Evolutionary conservation across 139 green algal species (phyloP).

Genomic region (Yamagishiella unicocca): DNA sequence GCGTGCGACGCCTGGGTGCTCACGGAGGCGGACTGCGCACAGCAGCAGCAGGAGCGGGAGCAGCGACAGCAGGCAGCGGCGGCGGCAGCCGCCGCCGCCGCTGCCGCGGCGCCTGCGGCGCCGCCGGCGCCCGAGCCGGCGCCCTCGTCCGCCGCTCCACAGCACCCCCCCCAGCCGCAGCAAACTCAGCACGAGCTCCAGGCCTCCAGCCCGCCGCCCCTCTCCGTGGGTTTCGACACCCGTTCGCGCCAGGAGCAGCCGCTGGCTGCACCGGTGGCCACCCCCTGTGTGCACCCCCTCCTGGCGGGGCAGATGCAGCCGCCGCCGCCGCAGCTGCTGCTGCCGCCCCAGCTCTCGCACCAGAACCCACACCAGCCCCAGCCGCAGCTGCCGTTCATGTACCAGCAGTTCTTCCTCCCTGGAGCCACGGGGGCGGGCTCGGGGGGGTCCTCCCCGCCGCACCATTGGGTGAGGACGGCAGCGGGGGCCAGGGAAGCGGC

Average conservation of each 20-base stretch:
- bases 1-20: constrained; percentile 40
- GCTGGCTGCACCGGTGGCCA: no score
- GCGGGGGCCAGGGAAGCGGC: no score
- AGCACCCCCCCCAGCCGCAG: not conserved
- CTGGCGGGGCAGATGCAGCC: no score
- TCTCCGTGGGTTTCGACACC: no score
- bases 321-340: no score
- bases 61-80: not conserved
- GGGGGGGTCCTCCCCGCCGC: not conserved
- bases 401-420: constrained; percentile 10
- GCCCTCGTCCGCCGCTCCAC: not conserved
- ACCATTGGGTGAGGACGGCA: constrained; percentile 3
- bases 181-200: not conserved
- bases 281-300: no score
- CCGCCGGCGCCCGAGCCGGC: not conserved
- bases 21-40: not conserved
- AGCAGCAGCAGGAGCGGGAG: not conserved
- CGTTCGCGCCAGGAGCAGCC: no score
- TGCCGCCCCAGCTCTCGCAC: not conserved
- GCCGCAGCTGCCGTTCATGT: not conserved
- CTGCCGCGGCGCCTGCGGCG: not conserved
- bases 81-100: not conserved
- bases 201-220: no score
- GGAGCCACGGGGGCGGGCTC: not conserved
- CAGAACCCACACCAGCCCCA: not conserved